These are phyloP conservation scores for Raffaelea albimanens DNA, from an alignment of 2,329 filamentous ascomycete species.

Conservation along the genomic window DNA sequence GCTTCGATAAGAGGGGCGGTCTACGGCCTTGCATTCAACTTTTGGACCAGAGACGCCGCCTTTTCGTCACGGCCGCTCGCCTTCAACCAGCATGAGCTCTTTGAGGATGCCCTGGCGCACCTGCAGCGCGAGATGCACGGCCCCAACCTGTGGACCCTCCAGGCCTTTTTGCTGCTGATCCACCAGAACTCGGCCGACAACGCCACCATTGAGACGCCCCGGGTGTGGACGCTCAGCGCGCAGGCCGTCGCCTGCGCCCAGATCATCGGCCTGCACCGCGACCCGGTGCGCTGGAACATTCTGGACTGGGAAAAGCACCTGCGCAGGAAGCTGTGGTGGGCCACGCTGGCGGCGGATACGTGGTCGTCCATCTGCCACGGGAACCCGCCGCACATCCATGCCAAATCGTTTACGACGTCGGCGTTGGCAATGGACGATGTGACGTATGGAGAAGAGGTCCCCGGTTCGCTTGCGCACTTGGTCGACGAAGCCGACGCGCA, in stretches of 20 bases:
- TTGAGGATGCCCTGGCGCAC: conserved; percentile 31
- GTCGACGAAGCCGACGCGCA: conserved; percentile 7
- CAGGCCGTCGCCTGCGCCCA: conserved; percentile 34
- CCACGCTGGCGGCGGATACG: conserved; percentile 28
- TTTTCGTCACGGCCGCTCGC: conserved; percentile 12
- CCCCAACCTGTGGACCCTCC: conserved; percentile 34
- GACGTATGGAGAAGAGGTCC: conserved; percentile 31
- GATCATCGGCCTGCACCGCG: conserved; percentile 35
- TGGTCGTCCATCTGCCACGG: conserved; percentile 38
- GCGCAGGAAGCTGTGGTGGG: conserved; percentile 37
- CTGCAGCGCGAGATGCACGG: conserved; percentile 35
- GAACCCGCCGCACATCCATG: conserved; percentile 33
- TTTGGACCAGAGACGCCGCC: conserved; percentile 23
- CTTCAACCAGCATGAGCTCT: conserved; percentile 31
- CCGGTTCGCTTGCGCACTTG: conserved; percentile 21
- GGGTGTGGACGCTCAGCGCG: conserved; percentile 32
- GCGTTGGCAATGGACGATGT: conserved; percentile 31
- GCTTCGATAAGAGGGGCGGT: conserved; percentile 34
- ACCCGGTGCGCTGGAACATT: conserved; percentile 31
- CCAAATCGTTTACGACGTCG: conserved; percentile 29
- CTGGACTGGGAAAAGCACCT: conserved; percentile 31
- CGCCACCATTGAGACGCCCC: conserved; percentile 35
- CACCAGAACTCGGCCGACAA: conserved; percentile 35
- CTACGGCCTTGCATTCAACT: conserved; percentile 33
- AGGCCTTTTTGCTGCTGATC: conserved; percentile 34